Base-by-base conservation (phyloP, 495 filamentous ascomycete genomes). In the Penicillium canescens region DNA sequence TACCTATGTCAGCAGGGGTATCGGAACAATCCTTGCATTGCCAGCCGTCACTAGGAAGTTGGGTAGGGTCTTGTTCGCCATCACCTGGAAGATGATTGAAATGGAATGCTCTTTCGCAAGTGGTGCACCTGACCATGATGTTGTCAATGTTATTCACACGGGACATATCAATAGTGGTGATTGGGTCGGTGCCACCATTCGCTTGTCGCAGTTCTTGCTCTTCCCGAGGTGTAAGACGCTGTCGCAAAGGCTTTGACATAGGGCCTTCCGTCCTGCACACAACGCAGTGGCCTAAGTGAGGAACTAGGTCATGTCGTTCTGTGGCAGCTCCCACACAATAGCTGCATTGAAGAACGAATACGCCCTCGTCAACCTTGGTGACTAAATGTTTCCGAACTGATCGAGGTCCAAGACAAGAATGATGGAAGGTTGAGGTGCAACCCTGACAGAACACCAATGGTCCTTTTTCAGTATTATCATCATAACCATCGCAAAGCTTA, bases 271-370 rank as follows among this genome's bases (percentile, higher is more conserved):
- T 67, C 16, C 80, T 79, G 71, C 95, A 98, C 3, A 63, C 67
- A 46, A 85, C 78, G 65, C 95, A 99, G 11, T 69, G 65, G 46
- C 86, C 84, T 28, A 88, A 80, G 54, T 86, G 77, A 0, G 95
- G 92, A 4, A 81, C 82, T 3, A 76, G 75, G 1, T 63, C 54
- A 58, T 97, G 89, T 31, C 7, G 59, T 89, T 93, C 45, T 81
- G 80, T 46, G 77, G 75, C 34, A 14, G 73, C 62, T 20, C 87
- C 84, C 39, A 97, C 74, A 62, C 95, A 99, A 38, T 86, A 88
- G 51, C 83, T 85, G 67, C 95, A 99, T 66, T 99, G 95, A 34
- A 98, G 73, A 36, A 98, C 85, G 59, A 94, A 97, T 13, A 87
- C 74, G 12, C 86, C 84, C 4, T 84, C 73, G 4, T 73, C 83